Percentiles rank a stretch among this genome's conserved stretches.
These are phyloP conservation scores for Linanthus parryae DNA, from an alignment of 148 eudicot genomes.

Conservation along the genomic window DNA sequence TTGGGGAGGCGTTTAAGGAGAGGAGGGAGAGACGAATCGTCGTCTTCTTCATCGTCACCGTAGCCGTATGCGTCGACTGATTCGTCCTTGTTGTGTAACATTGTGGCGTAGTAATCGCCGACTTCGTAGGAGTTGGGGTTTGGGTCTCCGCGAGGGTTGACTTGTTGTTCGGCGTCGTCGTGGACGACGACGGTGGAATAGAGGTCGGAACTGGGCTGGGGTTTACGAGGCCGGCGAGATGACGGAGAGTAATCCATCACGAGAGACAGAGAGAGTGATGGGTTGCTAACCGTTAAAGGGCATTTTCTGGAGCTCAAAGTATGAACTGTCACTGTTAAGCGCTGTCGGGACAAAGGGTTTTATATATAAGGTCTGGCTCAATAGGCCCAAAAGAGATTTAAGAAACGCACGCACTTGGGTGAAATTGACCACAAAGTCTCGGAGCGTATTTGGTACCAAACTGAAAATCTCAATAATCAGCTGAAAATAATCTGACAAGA, in stretches of 20 bases:
- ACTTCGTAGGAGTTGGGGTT: slow-evolving; percentile 3
- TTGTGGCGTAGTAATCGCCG: slow-evolving; percentile 39
- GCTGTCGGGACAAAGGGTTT: no score
- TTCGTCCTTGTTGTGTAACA: slow-evolving; percentile 32
- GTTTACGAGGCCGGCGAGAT: slow-evolving; percentile 38
- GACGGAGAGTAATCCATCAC: slow-evolving; percentile 44
- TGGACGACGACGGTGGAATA: slow-evolving; percentile 46
- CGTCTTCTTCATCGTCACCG: slow-evolving; percentile 45
- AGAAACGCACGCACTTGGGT: no score
- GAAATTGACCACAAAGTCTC: no score
- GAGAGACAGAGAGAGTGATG: slow-evolving; percentile 10
- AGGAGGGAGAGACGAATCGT: slow-evolving; percentile 73
- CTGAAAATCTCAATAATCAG: no score
- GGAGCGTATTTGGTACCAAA: no score
- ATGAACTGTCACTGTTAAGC: not conserved
- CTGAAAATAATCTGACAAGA: no score
- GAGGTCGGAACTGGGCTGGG: slow-evolving; percentile 36
- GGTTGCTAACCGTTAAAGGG: not conserved
- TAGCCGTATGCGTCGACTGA: slow-evolving; percentile 16
- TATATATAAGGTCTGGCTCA: no score
- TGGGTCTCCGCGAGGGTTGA: not conserved
- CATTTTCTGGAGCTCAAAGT: not conserved
- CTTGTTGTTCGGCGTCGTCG: slow-evolving; percentile 16
- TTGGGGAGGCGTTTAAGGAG: slow-evolving; percentile 86
- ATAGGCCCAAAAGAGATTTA: no score